Conservation (phyloP, 2,329 filamentous ascomycete species). For the Chalaropsis ovoidea region DNA sequence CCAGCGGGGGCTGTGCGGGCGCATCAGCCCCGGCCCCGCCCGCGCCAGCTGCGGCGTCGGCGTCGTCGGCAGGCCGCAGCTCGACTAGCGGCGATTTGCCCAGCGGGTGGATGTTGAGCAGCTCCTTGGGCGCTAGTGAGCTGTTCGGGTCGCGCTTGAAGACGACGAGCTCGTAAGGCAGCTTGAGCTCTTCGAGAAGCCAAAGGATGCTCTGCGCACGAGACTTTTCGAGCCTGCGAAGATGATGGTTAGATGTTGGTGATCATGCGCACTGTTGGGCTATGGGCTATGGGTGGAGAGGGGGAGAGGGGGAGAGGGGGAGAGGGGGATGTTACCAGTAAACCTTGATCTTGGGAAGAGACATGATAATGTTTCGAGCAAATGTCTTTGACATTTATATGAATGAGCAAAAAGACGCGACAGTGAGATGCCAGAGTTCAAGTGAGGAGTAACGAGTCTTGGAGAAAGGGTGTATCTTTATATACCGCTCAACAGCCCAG, state of each 20-base stretch:
- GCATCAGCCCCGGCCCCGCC: neutral
- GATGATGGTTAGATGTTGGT: conserved; percentile 7
- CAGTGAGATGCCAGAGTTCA: neutral
- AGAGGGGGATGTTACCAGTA: conserved; percentile 9
- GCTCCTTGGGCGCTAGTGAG: conserved; percentile 61
- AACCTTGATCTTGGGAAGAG: conserved; percentile 43
- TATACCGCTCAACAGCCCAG: neutral
- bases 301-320: neutral
- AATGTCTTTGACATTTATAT: conserved; percentile 14
- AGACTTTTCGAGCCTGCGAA: conserved; percentile 65
- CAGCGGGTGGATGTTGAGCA: conserved; percentile 70
- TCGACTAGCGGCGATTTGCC: conserved; percentile 77
- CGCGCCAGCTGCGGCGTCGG: conserved; percentile 18
- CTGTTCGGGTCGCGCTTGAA: conserved; percentile 58
- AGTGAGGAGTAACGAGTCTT: neutral
- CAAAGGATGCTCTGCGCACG: conserved; percentile 75
- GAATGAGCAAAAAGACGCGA: conserved; percentile 2
- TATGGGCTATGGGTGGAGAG: neutral
- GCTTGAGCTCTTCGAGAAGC: conserved; percentile 71
- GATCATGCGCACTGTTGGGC: neutral
- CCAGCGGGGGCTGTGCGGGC: conserved; percentile 36
- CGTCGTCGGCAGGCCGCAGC: conserved; percentile 40
- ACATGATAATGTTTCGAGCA: conserved; percentile 16
- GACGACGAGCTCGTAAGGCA: conserved; percentile 69
- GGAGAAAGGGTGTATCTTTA: neutral